Conservation (phyloP, 1,284 basidiomycete genomes). For the Phlebopus sp. region DNA sequence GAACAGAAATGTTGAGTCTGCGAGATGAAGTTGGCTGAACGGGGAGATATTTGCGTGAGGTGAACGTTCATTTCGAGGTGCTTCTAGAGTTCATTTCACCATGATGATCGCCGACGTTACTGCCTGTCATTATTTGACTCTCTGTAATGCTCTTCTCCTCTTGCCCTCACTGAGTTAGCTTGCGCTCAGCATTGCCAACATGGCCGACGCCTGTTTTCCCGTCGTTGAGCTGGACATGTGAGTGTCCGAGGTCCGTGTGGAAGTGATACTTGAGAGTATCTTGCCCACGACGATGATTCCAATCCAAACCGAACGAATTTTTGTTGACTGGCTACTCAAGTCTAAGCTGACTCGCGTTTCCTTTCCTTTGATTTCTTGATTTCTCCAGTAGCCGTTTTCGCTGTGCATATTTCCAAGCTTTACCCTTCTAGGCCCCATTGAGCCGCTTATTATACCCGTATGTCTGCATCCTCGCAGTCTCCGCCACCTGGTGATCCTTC, state of each 20-base stretch:
- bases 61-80: not conserved
- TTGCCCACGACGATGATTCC: constrained; percentile 12
- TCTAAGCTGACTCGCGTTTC: not conserved
- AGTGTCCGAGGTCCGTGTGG: constrained; percentile 33
- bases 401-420: constrained; percentile 21
- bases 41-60: not conserved
- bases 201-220: not conserved
- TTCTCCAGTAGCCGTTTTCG: constrained; percentile 12
- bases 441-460: constrained; percentile 13
- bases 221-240: not conserved
- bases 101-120: too few relatives aligned
- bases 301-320: constrained; percentile 15
- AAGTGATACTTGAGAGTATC: constrained; percentile 9
- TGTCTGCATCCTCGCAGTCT: constrained; percentile 21
- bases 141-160: not conserved
- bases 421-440: not conserved
- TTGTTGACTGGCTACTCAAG: constrained; percentile 18
- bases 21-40: not conserved
- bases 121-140: not conserved
- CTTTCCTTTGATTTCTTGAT: constrained; percentile 3
- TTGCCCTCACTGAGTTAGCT: not conserved
- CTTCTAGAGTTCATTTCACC: not conserved
- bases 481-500: constrained; percentile 14
- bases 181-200: not conserved
- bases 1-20: not conserved